phyloP scores from a whole-genome alignment of 371 early-diverging fungal species.

The Syncephalis fuscata region DNA sequence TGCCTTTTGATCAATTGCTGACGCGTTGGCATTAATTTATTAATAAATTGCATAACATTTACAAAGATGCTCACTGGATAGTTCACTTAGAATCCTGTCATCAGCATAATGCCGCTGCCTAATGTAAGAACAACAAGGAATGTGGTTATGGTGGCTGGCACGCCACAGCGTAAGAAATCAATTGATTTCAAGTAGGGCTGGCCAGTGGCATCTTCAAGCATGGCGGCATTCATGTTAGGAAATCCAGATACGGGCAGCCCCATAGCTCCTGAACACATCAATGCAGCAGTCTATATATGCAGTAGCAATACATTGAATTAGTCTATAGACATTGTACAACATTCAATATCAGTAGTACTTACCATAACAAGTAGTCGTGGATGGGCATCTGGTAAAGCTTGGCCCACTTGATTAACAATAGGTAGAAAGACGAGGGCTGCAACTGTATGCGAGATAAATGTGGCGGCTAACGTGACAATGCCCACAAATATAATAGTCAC shows the following conservation, averaged over 20 bases:
- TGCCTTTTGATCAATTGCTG: too few relatives aligned
- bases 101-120: constrained; percentile 51
- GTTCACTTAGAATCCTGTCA: constrained; percentile 26
- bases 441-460: constrained; percentile 93
- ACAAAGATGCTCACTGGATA: too few relatives aligned
- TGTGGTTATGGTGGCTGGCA: constrained; percentile 55
- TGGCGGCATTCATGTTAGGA: constrained; percentile 93
- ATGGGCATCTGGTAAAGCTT: constrained; percentile 52
- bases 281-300: constrained; percentile 28
- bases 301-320: background rate
- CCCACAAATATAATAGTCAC: constrained; percentile 36
- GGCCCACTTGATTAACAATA: constrained; percentile 60
- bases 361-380: constrained; percentile 83
- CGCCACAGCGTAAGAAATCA: constrained; percentile 76
- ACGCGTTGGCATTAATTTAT: too few relatives aligned
- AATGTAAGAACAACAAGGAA: constrained; percentile 54
- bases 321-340: background rate
- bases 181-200: constrained; percentile 59
- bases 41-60: too few relatives aligned
- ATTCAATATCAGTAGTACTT: constrained; percentile 17
- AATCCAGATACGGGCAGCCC: constrained; percentile 88
- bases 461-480: constrained; percentile 53
- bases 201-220: constrained; percentile 84
- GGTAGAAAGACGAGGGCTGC: constrained; percentile 71
- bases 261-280: constrained; percentile 82